phyloP scores from a whole-genome alignment of 176 grass and related monocot genomes.

The Dactylis glomerata region DNA sequence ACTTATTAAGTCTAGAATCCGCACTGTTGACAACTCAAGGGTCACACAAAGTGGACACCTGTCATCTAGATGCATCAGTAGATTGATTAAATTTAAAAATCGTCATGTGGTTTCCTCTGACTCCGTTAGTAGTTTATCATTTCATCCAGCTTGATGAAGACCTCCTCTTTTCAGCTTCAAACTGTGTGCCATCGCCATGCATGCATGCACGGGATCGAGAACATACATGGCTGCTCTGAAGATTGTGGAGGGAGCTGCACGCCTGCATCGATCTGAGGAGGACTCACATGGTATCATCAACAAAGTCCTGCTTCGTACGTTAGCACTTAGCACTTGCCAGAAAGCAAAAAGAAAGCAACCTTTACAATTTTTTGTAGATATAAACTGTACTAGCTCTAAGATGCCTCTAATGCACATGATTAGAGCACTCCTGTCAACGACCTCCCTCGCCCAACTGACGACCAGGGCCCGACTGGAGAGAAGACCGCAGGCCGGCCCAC shows the following conservation, averaged over 20 bases:
- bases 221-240: slow-evolving; percentile 37
- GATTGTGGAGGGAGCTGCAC: no score
- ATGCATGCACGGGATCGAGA: slow-evolving; percentile 17
- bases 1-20: no score
- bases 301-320: neutral
- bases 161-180: slow-evolving; percentile 15
- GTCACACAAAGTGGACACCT: no score
- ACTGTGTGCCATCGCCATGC: slow-evolving; percentile 23
- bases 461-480: no score
- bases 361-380: neutral
- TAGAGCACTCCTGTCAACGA: no score
- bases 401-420: slow-evolving; percentile 26
- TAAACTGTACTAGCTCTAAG: neutral
- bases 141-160: slow-evolving; percentile 2
- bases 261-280: neutral
- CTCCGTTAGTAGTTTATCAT: neutral
- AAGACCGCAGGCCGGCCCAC: no score
- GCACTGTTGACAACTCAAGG: no score
- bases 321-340: no score
- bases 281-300: neutral
- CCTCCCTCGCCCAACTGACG: no score
- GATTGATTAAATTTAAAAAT: slow-evolving; percentile 1
- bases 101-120: neutral
- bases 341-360: neutral
- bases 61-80: slow-evolving; percentile 19